Evolutionary conservation across 2,329 filamentous ascomycete species (phyloP), one percentile per base, ranked within the genome.

Genomic region (Huntiella decipiens): DNA sequence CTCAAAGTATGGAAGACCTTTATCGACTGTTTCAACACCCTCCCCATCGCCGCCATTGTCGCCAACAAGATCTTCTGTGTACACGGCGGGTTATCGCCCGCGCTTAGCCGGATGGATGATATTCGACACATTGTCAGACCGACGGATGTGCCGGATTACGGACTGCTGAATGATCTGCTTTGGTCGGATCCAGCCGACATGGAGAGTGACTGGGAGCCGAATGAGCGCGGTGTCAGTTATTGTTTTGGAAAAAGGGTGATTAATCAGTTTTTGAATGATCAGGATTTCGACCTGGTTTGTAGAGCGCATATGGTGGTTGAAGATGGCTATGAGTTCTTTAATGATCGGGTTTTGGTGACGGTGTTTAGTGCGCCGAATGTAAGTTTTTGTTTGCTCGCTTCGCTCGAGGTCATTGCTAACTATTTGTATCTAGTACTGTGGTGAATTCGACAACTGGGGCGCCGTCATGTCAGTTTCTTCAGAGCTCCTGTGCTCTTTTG

Each of bases 1-100:
- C 84, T 95, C 60, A 95, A 95, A 66, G 77, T 93, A 46, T 96
- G 88, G 88, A 96, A 96, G 68, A 92, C 85, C 0, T 96, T 96
- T 58, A 79, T 94, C 44, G 88, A 96, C 59, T 91, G 83, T 19
- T 96, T 96, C 70, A 96, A 96, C 61, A 87, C 81, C 37, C 71
- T 96, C 38, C 88, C 88, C 0, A 95, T 96, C 56, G 88, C 88
- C 38, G 77, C 88, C n/a, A 95, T 94, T 56, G 87, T 96, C 34
- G 88, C 87, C 2, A 85, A 84, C 53, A 96, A 96, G 66, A 96
- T 96, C 48, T 96, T 95, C 60, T 95, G 87, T 57, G 88, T 96
- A 12, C 91, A 98, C 57, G 91, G 91, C 43, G 91, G 91, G 11
- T 68, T 98, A 16, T 95, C 87, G 10, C 91, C 91, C 1, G 87